These are phyloP conservation scores for Nepenthes mirabilis DNA, from an alignment of 148 eudicot species.

Conservation along the genomic window DNA sequence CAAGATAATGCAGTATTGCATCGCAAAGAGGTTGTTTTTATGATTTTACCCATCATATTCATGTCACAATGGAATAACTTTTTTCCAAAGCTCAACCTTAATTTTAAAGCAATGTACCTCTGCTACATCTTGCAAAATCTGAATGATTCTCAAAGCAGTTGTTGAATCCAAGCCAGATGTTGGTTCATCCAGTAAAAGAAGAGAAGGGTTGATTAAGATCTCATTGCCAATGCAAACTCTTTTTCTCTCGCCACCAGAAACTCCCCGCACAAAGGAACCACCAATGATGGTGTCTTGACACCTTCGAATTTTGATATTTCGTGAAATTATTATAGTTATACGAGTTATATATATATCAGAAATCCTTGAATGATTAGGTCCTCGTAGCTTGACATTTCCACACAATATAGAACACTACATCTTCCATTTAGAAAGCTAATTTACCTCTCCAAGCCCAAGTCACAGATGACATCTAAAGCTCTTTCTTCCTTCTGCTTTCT, in stretches of 20 bases:
- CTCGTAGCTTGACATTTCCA: too few relatives aligned
- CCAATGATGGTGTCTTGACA: slow-evolving; percentile 66
- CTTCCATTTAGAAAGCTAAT: too few relatives aligned
- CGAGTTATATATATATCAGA: too few relatives aligned
- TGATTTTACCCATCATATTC: too few relatives aligned
- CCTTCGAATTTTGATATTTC: slow-evolving; percentile 13
- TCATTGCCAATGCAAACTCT: slow-evolving; percentile 56
- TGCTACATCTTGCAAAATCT: slow-evolving; percentile 43
- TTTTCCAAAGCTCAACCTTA: not conserved
- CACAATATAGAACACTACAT: too few relatives aligned
- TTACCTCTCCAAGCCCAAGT: slow-evolving; percentile 8
- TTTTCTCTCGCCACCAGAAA: slow-evolving; percentile 65
- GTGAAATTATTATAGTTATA: not conserved
- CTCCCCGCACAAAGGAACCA: slow-evolving; percentile 52
- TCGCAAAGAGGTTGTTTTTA: too few relatives aligned
- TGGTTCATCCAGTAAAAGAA: slow-evolving; percentile 58
- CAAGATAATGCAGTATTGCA: too few relatives aligned
- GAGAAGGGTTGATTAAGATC: slow-evolving; percentile 49
- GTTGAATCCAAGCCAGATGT: slow-evolving; percentile 65
- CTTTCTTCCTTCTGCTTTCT: slow-evolving; percentile 8
- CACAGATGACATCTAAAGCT: slow-evolving; percentile 7
- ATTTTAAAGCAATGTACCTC: slow-evolving; percentile 17
- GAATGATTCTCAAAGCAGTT: slow-evolving; percentile 39
- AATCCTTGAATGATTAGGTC: too few relatives aligned
- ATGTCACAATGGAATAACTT: too few relatives aligned